Evolutionary conservation across 2,329 filamentous ascomycete species (phyloP).

Genomic region (Lasiodiplodia sp.): DNA sequence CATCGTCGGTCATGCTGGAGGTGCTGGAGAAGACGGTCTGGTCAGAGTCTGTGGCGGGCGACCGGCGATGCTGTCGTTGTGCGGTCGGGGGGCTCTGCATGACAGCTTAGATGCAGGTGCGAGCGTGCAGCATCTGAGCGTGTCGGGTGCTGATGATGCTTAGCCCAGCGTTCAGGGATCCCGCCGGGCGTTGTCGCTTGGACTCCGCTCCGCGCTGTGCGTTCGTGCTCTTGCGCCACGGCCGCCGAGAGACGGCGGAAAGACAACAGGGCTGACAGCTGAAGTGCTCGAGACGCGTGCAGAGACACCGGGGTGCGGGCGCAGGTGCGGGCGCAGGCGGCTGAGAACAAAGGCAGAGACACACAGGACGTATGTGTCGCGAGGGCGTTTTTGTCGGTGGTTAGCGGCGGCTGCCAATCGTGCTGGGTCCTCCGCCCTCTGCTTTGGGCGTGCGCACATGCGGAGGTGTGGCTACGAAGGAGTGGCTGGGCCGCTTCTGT

Average conservation of each 20-base stretch:
- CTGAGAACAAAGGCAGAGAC: conserved; percentile 8
- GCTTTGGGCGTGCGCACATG: conserved; percentile 18
- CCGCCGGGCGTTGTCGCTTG: conserved; percentile 28
- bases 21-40: conserved; percentile 40
- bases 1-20: conserved; percentile 60
- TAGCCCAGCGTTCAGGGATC: conserved; percentile 26
- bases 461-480: conserved; percentile 17
- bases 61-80: conserved; percentile 29
- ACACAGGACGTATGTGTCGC: background rate
- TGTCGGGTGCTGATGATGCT: conserved; percentile 26
- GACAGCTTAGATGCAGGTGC: conserved; percentile 23
- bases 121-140: conserved; percentile 27
- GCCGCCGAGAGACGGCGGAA: conserved; percentile 14
- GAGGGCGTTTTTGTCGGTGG: conserved; percentile 11
- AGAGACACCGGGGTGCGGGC: conserved; percentile 2
- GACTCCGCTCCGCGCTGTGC: conserved; percentile 28
- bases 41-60: conserved; percentile 36
- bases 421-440: conserved; percentile 5
- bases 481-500: conserved; percentile 15
- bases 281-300: conserved; percentile 10
- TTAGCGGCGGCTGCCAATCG: conserved; percentile 6
- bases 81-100: conserved; percentile 33
- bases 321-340: background rate
- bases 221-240: conserved; percentile 26
- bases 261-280: background rate